Evolutionary conservation across 345 rosid genomes (phyloP), one percentile per base, ranked within the genome.

Genomic region (Hirschfeldia incana): DNA sequence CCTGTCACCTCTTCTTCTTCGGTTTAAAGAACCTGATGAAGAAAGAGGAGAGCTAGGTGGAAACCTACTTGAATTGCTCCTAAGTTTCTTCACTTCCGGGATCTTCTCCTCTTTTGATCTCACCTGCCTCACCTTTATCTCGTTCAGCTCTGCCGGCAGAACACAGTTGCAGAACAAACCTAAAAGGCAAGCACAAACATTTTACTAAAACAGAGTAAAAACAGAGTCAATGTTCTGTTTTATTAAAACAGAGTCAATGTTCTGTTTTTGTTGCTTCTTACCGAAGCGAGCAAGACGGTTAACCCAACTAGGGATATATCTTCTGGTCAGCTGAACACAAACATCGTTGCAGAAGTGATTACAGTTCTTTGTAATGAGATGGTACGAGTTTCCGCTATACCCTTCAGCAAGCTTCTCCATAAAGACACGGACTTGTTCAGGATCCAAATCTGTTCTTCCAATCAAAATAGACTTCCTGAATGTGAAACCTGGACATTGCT

Each of bases 151-250:
- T 0, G 89, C 93, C 0, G 97, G 99, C 61, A 95, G 87, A 72
- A 95, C 98, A 71, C 99, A 95, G 78, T 93, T 91, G 87, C 97
- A 95, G 69, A 95, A 79, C 53, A 95, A 82, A 71, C 99, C 99
- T 95, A 26, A 8, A 66, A 16, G 30, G 5, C 9, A 62, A 51
- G 34, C 4, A 33, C 68, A 68, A 80, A 51, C 67, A n/a, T 26
- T 34, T 37, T 21, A 21, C 21, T 21, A 21, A 21, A 21, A 21
- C 21, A 21, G 21, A 21, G 67, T 58, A 5, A 39, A 39, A 39
- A 39, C 44, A 37, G 51, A 11, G 51, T 12, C 12, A 44, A 26
- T 16, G 37, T 29, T 33, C 33, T 28, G 73, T 70, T 29, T 29
- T 29, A 73, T 58, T 34, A 39, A 39, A 39, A 39, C 44, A 37